Evolutionary conservation across 2,329 filamentous ascomycete genomes (phyloP).

Genomic region (Fusarium lateritium): DNA sequence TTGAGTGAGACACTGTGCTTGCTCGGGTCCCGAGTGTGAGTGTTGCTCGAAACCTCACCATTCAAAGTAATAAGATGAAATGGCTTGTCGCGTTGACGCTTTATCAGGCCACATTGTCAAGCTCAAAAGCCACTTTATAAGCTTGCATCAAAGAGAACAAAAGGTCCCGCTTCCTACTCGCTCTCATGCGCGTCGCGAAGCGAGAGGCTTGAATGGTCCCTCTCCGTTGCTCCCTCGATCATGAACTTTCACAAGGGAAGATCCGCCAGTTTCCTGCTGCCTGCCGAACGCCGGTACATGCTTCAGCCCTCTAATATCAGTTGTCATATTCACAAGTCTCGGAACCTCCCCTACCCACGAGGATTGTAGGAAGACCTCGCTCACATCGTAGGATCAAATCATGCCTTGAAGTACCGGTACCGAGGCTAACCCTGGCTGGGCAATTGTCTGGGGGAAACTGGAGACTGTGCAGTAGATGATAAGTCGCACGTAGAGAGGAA

Average conservation of each 20-base stretch:
- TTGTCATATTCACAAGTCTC: conserved; percentile 15
- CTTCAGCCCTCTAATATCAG: not conserved
- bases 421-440: conserved; percentile 25
- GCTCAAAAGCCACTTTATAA: conserved; percentile 6
- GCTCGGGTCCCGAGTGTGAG: conserved; percentile 31
- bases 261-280: not conserved
- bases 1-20: conserved; percentile 1
- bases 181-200: not conserved
- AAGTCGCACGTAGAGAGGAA: conserved; percentile 14
- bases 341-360: conserved; percentile 5
- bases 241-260: conserved; percentile 16
- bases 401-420: conserved; percentile 32
- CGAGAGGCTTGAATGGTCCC: not conserved
- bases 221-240: not conserved
- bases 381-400: conserved; percentile 12
- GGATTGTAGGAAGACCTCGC: not conserved
- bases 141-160: not conserved
- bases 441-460: conserved; percentile 38
- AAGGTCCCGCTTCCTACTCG: not conserved
- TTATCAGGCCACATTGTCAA: conserved; percentile 18
- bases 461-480: conserved; percentile 27
- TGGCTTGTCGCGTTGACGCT: conserved; percentile 6
- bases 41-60: conserved; percentile 23
- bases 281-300: not conserved
- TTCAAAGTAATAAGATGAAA: not conserved